These are phyloP conservation scores for Tephrocybe sp. DNA, from an alignment of 768 basidiomycete genomes.

Conservation along the genomic window DNA sequence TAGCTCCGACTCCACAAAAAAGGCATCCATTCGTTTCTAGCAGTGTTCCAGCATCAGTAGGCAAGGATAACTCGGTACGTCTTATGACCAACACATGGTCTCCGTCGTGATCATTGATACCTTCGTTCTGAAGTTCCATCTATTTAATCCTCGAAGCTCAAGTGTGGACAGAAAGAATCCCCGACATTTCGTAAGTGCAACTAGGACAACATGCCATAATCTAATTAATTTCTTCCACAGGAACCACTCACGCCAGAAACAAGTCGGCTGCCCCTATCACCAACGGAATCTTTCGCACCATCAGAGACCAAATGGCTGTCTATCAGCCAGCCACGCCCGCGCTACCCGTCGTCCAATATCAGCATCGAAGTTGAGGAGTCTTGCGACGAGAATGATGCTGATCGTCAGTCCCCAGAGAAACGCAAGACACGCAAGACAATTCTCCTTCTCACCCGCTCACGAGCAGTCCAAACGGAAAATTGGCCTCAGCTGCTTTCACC, in stretches of 20 bases:
- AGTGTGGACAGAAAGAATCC: conserved; percentile 27
- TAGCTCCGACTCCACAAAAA: conserved; percentile 41
- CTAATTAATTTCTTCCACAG: conserved; percentile 16
- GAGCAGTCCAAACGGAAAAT: conserved; percentile 69
- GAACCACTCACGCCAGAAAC: conserved; percentile 49
- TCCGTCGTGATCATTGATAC: not conserved
- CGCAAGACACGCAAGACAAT: conserved; percentile 40
- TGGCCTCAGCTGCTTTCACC: conserved; percentile 29
- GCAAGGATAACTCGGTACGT: conserved; percentile 35
- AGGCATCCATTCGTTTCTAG: conserved; percentile 40
- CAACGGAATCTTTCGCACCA: conserved; percentile 33
- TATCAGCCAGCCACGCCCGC: conserved; percentile 27
- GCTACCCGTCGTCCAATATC: conserved; percentile 30
- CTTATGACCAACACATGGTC: conserved; percentile 2
- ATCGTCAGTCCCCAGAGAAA: conserved; percentile 30
- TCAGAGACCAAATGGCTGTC: conserved; percentile 32
- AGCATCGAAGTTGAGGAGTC: conserved; percentile 47
- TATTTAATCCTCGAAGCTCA: conserved; percentile 20
- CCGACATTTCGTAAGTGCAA: conserved; percentile 24
- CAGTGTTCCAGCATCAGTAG: conserved; percentile 42
- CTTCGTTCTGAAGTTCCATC: conserved; percentile 15
- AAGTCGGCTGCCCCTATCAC: conserved; percentile 41
- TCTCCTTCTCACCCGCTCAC: conserved; percentile 59
- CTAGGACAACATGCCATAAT: not conserved
- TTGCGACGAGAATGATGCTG: conserved; percentile 31